These are phyloP conservation scores for Gossypium arboreum DNA, from an alignment of 345 rosid genomes.

Conservation along the genomic window DNA sequence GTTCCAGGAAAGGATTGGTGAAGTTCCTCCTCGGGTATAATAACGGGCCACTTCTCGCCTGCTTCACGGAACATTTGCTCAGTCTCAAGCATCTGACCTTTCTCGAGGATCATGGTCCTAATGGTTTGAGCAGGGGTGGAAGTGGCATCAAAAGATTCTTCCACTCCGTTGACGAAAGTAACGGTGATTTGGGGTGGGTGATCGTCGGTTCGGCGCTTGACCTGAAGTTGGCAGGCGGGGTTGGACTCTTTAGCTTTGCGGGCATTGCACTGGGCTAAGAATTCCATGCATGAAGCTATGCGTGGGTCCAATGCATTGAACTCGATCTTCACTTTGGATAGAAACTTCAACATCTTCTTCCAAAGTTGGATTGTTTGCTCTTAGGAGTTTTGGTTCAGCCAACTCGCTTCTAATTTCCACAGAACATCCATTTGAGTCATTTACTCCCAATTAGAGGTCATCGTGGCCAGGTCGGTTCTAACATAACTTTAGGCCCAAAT, in stretches of 20 bases:
- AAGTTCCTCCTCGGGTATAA: conserved; percentile 77
- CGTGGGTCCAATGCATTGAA: conserved; percentile 83
- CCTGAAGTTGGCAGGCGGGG: conserved; percentile 68
- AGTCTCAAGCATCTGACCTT: conserved; percentile 73
- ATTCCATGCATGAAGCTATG: conserved; percentile 74
- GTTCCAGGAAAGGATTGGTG: conserved; percentile 59
- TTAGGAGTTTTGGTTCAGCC: not conserved
- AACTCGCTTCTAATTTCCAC: not conserved
- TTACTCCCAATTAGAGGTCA: not conserved
- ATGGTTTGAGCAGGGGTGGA: conserved; percentile 73
- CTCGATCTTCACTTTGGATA: conserved; percentile 75
- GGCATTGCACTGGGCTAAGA: conserved; percentile 90
- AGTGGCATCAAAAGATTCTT: conserved; percentile 72
- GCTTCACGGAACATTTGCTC: conserved; percentile 95
- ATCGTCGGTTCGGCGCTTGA: conserved; percentile 89
- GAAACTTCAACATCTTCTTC: conserved; percentile 73
- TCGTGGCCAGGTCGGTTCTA: too few relatives aligned
- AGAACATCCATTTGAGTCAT: not conserved
- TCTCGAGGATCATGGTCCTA: conserved; percentile 70
- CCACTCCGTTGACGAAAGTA: conserved; percentile 81
- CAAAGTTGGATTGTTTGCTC: not conserved
- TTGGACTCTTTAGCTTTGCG: conserved; percentile 86
- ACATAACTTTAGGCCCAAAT: too few relatives aligned
- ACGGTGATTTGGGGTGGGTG: conserved; percentile 77
- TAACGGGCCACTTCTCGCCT: conserved; percentile 84